Evolutionary conservation across 2,329 filamentous ascomycete genomes (phyloP), one percentile per base, ranked within the genome.

Genomic region (Xylaria sp.): DNA sequence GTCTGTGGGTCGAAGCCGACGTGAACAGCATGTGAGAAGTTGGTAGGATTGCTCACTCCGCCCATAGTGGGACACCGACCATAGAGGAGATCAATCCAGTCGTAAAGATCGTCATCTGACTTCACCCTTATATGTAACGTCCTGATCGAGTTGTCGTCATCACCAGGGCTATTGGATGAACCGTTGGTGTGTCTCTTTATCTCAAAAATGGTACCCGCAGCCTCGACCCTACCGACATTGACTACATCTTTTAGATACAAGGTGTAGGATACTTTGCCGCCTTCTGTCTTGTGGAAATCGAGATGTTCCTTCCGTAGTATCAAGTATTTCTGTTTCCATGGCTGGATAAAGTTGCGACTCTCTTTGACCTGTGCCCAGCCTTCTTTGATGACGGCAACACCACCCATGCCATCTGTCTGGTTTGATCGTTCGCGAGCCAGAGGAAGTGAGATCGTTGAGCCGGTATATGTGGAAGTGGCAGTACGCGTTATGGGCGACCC

Each of bases 71-170:
- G 96, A 79, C 95, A 98, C 71, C 95, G 91, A 73, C 95, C 94
- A 78, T 98, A 98, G 72, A 99, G 96, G 78, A 94, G 93, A 79
- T 99, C 96, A 75, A 98, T 97, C 96, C 96, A 99, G 75, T 97
- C 94, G 80, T 99, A 99, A 61, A 99, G 89, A 73, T 99, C 96
- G 76, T 97, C 95, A 76, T 99, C 96, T 63, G 90, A 92, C 81
- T 97, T 97, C 74, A 98, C 94, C 78, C 92, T 93, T 79, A 97
- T 96, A 70, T 96, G 94, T 59, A 97, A 88, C 3, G 93, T 92
- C 78, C 92, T 93, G 65, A 90, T 92, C 9, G 90, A 87, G 38
- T 92, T 90, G 71, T 97, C 95, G 71, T 93, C 90, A 51, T 92
- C 92, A 58, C 90, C 88, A 11, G 93, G 87, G 67, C 91, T 92